Evolutionary conservation across 78 protist genomes (phyloP), one percentile per base, ranked within the genome.

Genomic region (Dictyostelium brefeldianum): DNA sequence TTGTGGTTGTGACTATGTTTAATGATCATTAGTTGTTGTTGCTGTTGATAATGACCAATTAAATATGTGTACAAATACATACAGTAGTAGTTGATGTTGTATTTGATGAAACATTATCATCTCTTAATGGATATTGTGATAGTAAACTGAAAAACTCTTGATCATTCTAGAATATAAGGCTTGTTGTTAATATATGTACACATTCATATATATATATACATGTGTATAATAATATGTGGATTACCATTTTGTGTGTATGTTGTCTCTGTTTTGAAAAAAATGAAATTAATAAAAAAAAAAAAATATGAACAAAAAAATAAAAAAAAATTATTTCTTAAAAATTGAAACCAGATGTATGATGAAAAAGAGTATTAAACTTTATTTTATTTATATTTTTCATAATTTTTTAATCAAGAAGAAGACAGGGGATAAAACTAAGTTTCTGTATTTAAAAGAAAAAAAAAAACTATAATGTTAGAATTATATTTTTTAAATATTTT

Each of bases 81-180:
- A 64, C 73, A 11, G 73, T 27, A 27, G 36, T 64, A 25, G 73
- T 18, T 4, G 36, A 41, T 36, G 43, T 36, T 36, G 43, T 36
- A 36, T 36, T 36, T 36, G 43, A 36, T 36, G 43, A 36, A 36
- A 2, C 43, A 36, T 36, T 36, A 29, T 64, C 27, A 27, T 64
- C 73, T 64, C 73, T 64, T 20, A 64, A 12, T 64, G 73, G 73
- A 64, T 14, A 64, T 64, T 64, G 73, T 12, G 22, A 25, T 25
- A 64, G 27, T 11, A 64, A 41, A 18, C 9, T 64, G 27, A 64
- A 64, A 64, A 64, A 64, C 3, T 64, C 73, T 64, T 64, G n/a
- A 2, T 64, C 73, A 64, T 64, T 64, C 73, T 64, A 64, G 56
- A 51, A 12, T 14, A 3, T 14, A 14, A 51, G 15, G 4, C n/a